Evolutionary conservation across 257 asterid genomes (phyloP), one percentile per base, ranked within the genome.

Genomic region (Misopates orontium): DNA sequence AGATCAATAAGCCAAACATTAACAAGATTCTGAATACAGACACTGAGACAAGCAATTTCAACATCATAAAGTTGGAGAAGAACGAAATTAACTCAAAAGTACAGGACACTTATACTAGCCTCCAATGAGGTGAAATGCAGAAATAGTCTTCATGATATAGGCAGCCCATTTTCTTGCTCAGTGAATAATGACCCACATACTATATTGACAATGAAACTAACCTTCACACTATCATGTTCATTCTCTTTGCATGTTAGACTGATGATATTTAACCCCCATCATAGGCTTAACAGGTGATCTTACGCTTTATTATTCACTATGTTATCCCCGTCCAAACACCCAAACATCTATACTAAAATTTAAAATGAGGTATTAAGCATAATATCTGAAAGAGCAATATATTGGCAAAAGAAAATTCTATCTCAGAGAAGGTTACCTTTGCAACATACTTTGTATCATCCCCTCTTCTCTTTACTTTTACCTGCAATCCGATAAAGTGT

Each of bases 401-500:
- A 58, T 52, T 32, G 21, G 18, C 53, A 56, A 41, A 62, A 41
- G 44, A 10, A 25, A 55, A 53, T 32, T 59, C 32, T 47, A 66
- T 49, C 18, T 44, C 60, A 50, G 55, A 62, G 57, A 78, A 65
- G 60, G 69, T 62, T 83, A 90, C 97, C 97, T 87, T 87, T 68
- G 97, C 97, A 75, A 80, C 95, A 78, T 85, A 90, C 71, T 90
- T 90, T 49, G 85, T 90, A 71, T 87, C 95, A 71, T 90, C 95
- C 24, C 97, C 97, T 80, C 95, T 77, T 80, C 88, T 83, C 79
- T 90, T 90, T 50, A 90, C 95, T 79, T 90, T 90, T 79, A 90
- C 88, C 97, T 90, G 89, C 71, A 78, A 75, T 62, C 71, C 74
- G 71, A 70, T 54, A 55, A 60, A 69, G 17, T n/a, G n/a, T 63